Percentiles rank a stretch among this genome's conserved stretches.
phyloP scores from a whole-genome alignment of 2,329 filamentous ascomycete genomes.

The Nigrograna mackinnonii region DNA sequence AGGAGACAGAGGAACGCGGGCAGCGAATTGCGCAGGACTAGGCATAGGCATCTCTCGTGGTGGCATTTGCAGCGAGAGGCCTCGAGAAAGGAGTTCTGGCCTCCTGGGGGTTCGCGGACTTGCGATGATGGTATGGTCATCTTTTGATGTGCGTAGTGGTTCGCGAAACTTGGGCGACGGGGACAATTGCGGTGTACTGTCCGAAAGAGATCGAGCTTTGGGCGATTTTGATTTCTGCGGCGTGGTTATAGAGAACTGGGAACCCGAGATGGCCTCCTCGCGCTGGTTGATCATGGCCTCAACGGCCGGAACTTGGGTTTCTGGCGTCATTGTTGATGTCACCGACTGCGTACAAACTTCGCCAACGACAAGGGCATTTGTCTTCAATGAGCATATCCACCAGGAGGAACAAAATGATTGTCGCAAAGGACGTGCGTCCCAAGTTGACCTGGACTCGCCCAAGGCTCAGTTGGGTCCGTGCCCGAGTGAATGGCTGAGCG shows the following conservation, averaged over 20 bases:
- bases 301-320: slow-evolving; percentile 14
- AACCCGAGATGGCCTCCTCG: slow-evolving; percentile 15
- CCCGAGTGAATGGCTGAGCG: no score
- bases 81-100: slow-evolving; percentile 64
- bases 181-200: slow-evolving; percentile 47
- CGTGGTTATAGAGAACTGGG: slow-evolving; percentile 23
- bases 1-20: slow-evolving; percentile 74
- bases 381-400: no score
- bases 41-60: slow-evolving; percentile 51
- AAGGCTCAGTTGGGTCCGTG: no score
- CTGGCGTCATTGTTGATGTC: slow-evolving; percentile 23
- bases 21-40: slow-evolving; percentile 55
- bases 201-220: slow-evolving; percentile 50
- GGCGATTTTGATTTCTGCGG: slow-evolving; percentile 38
- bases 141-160: slow-evolving; percentile 42
- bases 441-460: no score
- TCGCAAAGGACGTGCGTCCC: no score
- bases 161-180: slow-evolving; percentile 52
- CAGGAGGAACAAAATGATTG: no score
- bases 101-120: slow-evolving; percentile 68
- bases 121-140: slow-evolving; percentile 47
- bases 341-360: slow-evolving; percentile 14
- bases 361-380: no score
- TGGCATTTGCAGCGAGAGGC: slow-evolving; percentile 73
- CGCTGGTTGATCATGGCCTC: slow-evolving; percentile 21